Conservation (phyloP, 345 rosid genomes). For the Euclidium syriacum region DNA sequence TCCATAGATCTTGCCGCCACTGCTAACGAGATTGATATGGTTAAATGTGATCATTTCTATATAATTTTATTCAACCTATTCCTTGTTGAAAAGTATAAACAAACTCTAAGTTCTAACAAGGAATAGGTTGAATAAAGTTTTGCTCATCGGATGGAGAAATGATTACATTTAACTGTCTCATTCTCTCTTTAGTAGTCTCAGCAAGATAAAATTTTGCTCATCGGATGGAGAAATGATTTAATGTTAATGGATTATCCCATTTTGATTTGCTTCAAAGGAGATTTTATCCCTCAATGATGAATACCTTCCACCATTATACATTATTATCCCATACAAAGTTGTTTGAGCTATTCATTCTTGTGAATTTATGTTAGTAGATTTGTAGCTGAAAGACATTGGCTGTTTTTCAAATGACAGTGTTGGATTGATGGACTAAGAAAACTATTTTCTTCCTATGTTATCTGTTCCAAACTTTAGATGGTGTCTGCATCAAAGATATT, state of each 20-base stretch:
- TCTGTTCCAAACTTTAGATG: slow-evolving; percentile 47
- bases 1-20: slow-evolving; percentile 44
- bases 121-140: no score
- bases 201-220: no score
- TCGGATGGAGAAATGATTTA: no score
- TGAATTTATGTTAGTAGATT: slow-evolving; percentile 47
- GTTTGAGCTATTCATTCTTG: neutral
- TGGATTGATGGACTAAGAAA: slow-evolving; percentile 29
- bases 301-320: no score
- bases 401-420: slow-evolving; percentile 45
- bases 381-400: slow-evolving; percentile 61
- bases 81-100: neutral
- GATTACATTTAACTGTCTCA: no score
- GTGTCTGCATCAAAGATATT: slow-evolving; percentile 42
- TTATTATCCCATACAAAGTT: no score
- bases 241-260: no score
- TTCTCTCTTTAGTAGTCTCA: no score
- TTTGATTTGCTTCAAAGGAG: no score
- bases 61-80: slow-evolving; percentile 30
- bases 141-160: no score
- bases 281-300: no score
- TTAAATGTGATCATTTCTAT: slow-evolving; percentile 58
- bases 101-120: neutral
- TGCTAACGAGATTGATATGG: slow-evolving; percentile 32
- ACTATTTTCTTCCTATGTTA: slow-evolving; percentile 43